A percentile compares a stretch with the other conserved stretches of the same genome.
phyloP scores from a whole-genome alignment of 495 filamentous ascomycete genomes.

The Podospora pseudoanserina region DNA sequence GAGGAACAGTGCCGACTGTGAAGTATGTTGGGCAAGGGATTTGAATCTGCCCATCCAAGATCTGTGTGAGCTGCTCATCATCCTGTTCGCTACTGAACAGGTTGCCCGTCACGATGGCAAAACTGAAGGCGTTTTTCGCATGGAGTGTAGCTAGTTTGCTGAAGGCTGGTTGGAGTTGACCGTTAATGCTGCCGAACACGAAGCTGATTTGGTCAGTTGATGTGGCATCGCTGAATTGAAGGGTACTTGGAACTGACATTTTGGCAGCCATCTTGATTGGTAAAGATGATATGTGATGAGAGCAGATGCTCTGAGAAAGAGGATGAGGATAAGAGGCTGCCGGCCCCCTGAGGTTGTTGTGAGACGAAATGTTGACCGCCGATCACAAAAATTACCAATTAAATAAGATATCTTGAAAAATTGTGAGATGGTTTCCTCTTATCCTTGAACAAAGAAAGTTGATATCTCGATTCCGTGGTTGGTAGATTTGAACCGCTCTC shows the following conservation, averaged over 20 bases:
- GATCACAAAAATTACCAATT: not conserved
- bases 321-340: not conserved
- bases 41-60: slow-evolving; percentile 65
- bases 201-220: slow-evolving; percentile 56
- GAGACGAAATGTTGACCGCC: not conserved
- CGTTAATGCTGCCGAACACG: slow-evolving; percentile 74
- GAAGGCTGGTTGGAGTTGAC: slow-evolving; percentile 68
- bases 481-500: not conserved
- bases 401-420: not conserved
- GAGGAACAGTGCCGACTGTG: slow-evolving; percentile 61
- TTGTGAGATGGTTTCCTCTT: too few species aligned
- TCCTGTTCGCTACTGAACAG: slow-evolving; percentile 64
- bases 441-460: too few species aligned
- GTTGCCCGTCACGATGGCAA: slow-evolving; percentile 80
- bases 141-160: slow-evolving; percentile 74
- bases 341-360: not conserved
- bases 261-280: slow-evolving; percentile 28
- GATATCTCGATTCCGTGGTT: too few species aligned
- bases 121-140: slow-evolving; percentile 76
- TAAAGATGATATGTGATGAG: not conserved
- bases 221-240: slow-evolving; percentile 13
- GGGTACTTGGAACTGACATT: slow-evolving; percentile 27
- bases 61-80: slow-evolving; percentile 51
- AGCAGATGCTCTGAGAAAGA: not conserved
- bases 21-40: slow-evolving; percentile 87